Percentiles rank a stretch among this genome's conserved stretches.
Conservation (phyloP, 345 rosid genomes). For the Raphanus raphanistrum region DNA sequence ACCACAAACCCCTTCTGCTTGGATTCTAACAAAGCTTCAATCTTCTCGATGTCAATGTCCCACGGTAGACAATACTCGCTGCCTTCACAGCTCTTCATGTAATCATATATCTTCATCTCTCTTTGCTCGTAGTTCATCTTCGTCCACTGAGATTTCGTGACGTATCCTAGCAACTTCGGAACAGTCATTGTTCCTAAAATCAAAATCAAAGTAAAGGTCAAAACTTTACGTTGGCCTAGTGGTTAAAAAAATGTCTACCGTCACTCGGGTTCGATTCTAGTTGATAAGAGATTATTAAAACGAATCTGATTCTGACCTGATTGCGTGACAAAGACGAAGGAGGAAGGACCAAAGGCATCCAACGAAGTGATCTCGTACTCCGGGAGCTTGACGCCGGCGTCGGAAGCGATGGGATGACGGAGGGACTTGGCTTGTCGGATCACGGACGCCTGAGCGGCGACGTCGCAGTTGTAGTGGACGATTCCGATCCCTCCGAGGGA, state of each 20-base stretch:
- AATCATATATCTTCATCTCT: conserved; percentile 56
- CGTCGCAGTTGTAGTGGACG: conserved; percentile 64
- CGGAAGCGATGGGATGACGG: conserved; percentile 60
- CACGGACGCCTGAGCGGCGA: conserved; percentile 63
- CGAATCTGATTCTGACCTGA: conserved; percentile 36
- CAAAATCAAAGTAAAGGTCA: background rate
- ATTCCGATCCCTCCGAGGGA: conserved; percentile 77
- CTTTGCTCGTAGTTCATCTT: conserved; percentile 43
- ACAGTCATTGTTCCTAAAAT: conserved; percentile 44
- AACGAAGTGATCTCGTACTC: conserved; percentile 37
- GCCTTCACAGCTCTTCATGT: conserved; percentile 51
- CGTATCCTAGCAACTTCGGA: conserved; percentile 63
- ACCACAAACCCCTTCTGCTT: conserved; percentile 54
- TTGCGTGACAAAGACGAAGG: conserved; percentile 42
- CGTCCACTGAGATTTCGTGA: conserved; percentile 57
- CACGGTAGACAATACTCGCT: conserved; percentile 49
- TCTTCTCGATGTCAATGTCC: conserved; percentile 55
- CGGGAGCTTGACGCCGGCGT: conserved; percentile 48
- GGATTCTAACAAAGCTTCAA: conserved; percentile 49
- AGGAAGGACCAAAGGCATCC: conserved; percentile 47
- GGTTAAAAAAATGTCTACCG: background rate
- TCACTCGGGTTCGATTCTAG: background rate
- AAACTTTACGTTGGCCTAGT: background rate
- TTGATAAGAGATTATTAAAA: background rate
- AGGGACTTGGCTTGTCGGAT: conserved; percentile 72